Base-by-base conservation (phyloP, 306 rosid genomes). In the Quillaja saponaria region DNA sequence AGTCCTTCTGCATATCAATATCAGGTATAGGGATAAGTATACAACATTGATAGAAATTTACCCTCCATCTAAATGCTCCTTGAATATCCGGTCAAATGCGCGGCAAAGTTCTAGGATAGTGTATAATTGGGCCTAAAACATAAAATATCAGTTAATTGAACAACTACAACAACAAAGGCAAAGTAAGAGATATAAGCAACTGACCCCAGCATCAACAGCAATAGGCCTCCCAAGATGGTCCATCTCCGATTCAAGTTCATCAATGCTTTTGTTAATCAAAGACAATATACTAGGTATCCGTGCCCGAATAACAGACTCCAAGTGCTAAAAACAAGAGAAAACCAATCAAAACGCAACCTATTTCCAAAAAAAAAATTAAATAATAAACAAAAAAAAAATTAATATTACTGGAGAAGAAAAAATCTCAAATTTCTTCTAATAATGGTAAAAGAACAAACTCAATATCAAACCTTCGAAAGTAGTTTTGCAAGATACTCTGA, bases 31-130 rank as follows among this genome's bases (percentile, higher is more conserved):
- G 7, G 3, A 39, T 2, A 70, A 60, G 17, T 57, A 1, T 25
- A 42, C 18, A 61, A 77, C 7, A 34, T 25, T 13, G 47, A 37
- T 7, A 77, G 40, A 55, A 37, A 73, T 55, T 76, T 89, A 87
- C 99, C 96, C 97, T 82, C 97, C 99, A 51, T 92, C 99, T 77
- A 92, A 77, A 73, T 92, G 99, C 83, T 92, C 99, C 86, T 92
- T 92, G 82, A 89, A 92, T 72, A 89, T 81, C 72, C 87, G 81
- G 55, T 92, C 97, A 78, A 92, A 92, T 63, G 91, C 95, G 20
- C 99, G 94, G 68, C 99, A 92, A 56, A 92, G 89, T 72, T 92
- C 99, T 70, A 92, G 74, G 72, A 92, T 87, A 63, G 96, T 85
- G 77, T 92, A 92, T 34, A 92, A 64, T 69, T 87, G 99, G 60